Conservation (phyloP, 2,329 filamentous ascomycete genomes). For the Talaromyces sp. region DNA sequence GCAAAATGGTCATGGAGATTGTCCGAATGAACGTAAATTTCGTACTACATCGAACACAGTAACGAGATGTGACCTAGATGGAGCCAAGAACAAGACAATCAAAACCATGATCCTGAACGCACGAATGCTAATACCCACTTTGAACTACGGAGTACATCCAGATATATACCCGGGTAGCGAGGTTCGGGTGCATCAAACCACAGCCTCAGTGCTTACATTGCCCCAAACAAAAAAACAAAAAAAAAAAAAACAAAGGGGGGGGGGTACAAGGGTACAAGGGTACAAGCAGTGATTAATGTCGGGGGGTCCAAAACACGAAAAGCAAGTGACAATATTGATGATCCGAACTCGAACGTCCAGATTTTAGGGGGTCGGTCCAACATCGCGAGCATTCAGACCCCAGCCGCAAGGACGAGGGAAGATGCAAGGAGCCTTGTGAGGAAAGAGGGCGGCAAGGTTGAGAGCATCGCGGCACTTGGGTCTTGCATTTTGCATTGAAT, state of each 20-base stretch:
- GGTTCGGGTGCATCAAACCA: conserved; percentile 4
- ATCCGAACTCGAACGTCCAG: neutral
- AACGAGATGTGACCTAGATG: neutral
- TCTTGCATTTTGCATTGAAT: neutral
- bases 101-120: neutral
- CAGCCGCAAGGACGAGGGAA: conserved; percentile 27
- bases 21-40: neutral
- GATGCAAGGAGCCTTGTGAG: conserved; percentile 31
- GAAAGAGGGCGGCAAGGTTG: conserved; percentile 13
- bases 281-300: neutral
- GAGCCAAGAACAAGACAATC: neutral
- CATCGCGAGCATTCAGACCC: conserved; percentile 8
- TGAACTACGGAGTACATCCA: neutral
- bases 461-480: conserved; percentile 1
- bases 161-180: neutral
- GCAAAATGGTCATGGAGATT: neutral
- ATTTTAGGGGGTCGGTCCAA: neutral
- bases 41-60: neutral
- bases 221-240: neutral
- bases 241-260: too few relatives aligned
- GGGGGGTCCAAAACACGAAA: neutral
- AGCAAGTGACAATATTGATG: neutral
- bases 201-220: neutral
- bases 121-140: conserved; percentile 4
- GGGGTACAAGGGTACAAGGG: neutral